Base-by-base conservation (phyloP, 331 rosid genomes). In the Quercus tomentella region DNA sequence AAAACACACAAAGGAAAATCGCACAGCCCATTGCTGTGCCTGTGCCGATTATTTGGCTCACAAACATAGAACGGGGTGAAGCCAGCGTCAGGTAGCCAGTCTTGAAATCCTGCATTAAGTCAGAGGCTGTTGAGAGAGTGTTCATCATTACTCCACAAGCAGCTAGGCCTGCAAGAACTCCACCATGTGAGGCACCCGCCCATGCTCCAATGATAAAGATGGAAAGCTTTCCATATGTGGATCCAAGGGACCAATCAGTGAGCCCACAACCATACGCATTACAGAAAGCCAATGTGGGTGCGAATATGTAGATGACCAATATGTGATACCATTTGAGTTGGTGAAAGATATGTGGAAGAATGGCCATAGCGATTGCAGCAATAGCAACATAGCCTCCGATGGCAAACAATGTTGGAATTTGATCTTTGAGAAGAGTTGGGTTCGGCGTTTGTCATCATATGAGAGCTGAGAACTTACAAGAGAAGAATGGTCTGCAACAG, bases 131-230 rank as follows among this genome's bases (percentile, higher is more conserved):
- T 3, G 82, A 60, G 56, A 86, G 84, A 23, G 76, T 82, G 77
- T 80, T 86, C 86, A 86, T 86, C 89, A 86, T 86, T 21, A 86
- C 89, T 20, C 86, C 86, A 57, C 84, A 86, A 0, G 86, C 82
- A 14, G 86, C 82, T 9, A 85, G 65, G n/a, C 86, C 80, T 28
- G 86, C 82, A 73, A 82, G 23, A 57, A 85, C 82, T 2, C 89
- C 86, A 15, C 89, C 89, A 45, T 67, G 66, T 10, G 83, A 56
- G 7, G 81, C 3, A 21, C 82, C 89, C 0, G 82, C 89, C 86
- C 89, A 85, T 11, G 82, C 84, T 20, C 89, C 86, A 30, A 85
- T 82, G 1, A 31, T 57, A 35, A 85, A 73, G 76, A 85, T 85
- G 51, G 86, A 84, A 1, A 85, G 72, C 56, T 75, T 82, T 23